Conservation (phyloP, 2,329 filamentous ascomycete species). For the Aspergillus spinulosporus region DNA sequence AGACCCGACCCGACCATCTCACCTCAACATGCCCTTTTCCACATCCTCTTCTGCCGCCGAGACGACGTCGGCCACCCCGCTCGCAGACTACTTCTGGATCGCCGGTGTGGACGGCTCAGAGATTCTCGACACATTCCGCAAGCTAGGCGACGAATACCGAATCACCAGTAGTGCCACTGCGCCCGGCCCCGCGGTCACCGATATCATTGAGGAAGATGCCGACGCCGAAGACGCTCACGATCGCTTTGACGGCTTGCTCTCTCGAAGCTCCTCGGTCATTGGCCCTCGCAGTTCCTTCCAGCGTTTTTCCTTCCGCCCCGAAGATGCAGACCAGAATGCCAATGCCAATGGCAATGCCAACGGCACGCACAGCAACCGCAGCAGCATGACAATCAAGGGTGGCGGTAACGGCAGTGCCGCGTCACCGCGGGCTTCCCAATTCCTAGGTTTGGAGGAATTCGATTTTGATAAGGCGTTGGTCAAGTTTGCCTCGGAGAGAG, state of each 20-base stretch:
- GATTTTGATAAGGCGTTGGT: constrained; percentile 92
- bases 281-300: constrained; percentile 43
- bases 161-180: constrained; percentile 34
- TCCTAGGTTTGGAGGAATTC: constrained; percentile 62
- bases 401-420: constrained; percentile 11
- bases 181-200: constrained; percentile 47
- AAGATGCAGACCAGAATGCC: constrained; percentile 40
- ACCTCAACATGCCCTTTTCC: constrained; percentile 33
- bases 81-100: constrained; percentile 69
- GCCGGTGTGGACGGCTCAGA: constrained; percentile 51
- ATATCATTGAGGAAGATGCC: constrained; percentile 62
- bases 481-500: constrained; percentile 91
- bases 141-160: constrained; percentile 46
- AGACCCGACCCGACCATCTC: constrained; percentile 18
- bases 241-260: constrained; percentile 29
- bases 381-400: constrained; percentile 62
- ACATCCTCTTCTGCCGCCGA: constrained; percentile 36
- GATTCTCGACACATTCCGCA: constrained; percentile 46
- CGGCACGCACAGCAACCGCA: constrained; percentile 62
- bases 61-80: constrained; percentile 50
- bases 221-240: constrained; percentile 55
- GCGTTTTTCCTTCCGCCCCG: constrained; percentile 51
- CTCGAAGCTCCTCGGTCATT: constrained; percentile 42
- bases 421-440: constrained; percentile 34
- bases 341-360: constrained; percentile 44